A percentile compares a stretch with the other conserved stretches of the same genome.
These are phyloP conservation scores for Globisporangium paddicum DNA, from an alignment of 352 stramenopile species.

Conservation along the genomic window DNA sequence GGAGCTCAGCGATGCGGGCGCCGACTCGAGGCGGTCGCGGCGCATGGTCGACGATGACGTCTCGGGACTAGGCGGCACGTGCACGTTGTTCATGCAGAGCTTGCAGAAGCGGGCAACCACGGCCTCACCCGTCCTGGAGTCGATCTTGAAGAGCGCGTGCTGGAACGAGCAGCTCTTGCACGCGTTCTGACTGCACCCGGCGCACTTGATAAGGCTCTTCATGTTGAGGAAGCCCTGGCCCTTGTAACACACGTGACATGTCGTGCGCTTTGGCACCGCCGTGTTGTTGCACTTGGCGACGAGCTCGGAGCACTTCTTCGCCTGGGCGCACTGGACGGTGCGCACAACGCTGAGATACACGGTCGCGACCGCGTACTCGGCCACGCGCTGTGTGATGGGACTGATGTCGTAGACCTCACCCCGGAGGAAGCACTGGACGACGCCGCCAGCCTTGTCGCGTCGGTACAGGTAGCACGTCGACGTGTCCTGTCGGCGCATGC, in stretches of 20 bases:
- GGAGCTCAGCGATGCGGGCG: not conserved
- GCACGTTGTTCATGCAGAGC: constrained; percentile 9
- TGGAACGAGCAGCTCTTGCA: constrained; percentile 29
- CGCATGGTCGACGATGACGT: not conserved
- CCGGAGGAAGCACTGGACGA: constrained; percentile 36
- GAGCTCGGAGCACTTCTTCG: constrained; percentile 36
- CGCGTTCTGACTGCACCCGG: constrained; percentile 28
- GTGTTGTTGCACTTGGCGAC: constrained; percentile 15
- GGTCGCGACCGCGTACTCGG: constrained; percentile 36
- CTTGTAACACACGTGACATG: constrained; percentile 4
- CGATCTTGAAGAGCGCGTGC: constrained; percentile 5
- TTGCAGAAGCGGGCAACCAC: constrained; percentile 12
- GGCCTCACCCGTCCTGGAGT: constrained; percentile 1
- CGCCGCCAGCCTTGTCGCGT: constrained; percentile 18
- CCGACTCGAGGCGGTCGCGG: constrained; percentile 4
- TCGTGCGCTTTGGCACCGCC: constrained; percentile 8
- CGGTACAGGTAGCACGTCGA: constrained; percentile 45
- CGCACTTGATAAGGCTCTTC: constrained; percentile 18
- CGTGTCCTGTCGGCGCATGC: constrained; percentile 36
- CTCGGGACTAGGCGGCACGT: constrained; percentile 3
- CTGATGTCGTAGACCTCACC: constrained; percentile 20
- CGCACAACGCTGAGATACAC: constrained; percentile 29
- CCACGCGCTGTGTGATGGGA: constrained; percentile 23
- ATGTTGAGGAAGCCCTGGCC: not conserved
- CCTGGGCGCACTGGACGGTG: constrained; percentile 29